Evolutionary conservation across 208 protist genomes (phyloP).

Genomic region (Trypanosomatidae sp.): DNA sequence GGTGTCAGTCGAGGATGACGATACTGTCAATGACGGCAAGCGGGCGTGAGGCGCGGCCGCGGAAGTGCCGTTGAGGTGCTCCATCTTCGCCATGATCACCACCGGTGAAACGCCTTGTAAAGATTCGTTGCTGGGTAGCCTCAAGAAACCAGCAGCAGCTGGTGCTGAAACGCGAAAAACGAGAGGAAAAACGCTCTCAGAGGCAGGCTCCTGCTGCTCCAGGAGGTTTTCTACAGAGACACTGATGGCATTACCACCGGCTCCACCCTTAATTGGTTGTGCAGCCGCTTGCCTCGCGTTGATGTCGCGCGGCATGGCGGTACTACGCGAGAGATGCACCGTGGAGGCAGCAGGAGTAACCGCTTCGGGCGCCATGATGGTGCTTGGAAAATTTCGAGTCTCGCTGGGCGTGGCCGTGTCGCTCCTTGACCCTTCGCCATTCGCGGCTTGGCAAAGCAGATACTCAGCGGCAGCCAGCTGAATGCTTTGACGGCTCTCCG

Average conservation of each 20-base stretch:
- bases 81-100: constrained; percentile 60
- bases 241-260: constrained; percentile 6
- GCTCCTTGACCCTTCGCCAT: neutral
- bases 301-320: constrained; percentile 1
- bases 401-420: neutral
- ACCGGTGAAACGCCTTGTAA: neutral
- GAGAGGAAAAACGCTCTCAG: constrained; percentile 1
- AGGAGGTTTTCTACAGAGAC: constrained; percentile 4
- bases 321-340: constrained; percentile 15
- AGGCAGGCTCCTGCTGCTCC: constrained; percentile 18
- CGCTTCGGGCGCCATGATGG: neutral
- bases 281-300: constrained; percentile 14
- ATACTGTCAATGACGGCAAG: neutral
- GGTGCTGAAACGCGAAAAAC: constrained; percentile 17
- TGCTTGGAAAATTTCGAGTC: neutral
- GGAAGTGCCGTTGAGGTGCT: constrained; percentile 55
- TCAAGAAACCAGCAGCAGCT: neutral
- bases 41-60: neutral
- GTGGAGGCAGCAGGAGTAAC: neutral
- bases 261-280: neutral
- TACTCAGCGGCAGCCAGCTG: constrained; percentile 22
- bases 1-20: neutral
- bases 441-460: constrained; percentile 4
- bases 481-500: constrained; percentile 31
- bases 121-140: neutral